Base-by-base conservation (phyloP, 2,329 filamentous ascomycete genomes). In the Verticillium dahliae region DNA sequence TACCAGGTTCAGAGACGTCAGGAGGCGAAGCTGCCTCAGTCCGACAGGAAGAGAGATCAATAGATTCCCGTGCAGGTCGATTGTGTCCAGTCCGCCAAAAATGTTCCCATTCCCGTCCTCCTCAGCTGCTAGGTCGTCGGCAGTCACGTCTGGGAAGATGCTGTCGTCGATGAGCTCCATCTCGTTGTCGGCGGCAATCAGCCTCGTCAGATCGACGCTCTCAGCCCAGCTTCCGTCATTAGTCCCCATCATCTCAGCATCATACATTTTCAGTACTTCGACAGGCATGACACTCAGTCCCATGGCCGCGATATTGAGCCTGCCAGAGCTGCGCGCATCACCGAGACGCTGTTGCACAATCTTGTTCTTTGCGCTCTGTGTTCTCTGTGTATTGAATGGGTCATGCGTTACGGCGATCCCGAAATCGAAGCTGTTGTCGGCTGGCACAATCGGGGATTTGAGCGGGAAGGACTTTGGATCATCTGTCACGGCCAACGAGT, bases 191-290 rank as follows among this genome's bases (percentile, higher is more conserved):
- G 94, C 92, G 6, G 90, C 92, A 65, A 95, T 85, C 58, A 98
- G 87, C 63, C 90, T 87, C 1, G 88, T 90, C 56, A 98, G 77
- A 70, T 98, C 94, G 11, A 98, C 91, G 62, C 90, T 89, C 73
- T 98, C 94, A 1, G 92, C 92, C 95, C 95, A 98, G 38, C 88
- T 86, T 11, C 87, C 84, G 39, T 83, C 85, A 27, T 83, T 78
- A 13, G 79, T 80, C 41, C 88, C 85, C 61, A 87, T 81, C 1
- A 84, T 82, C 60, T 92, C 87, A 18, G 91, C 80, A 68, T 92
- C 90, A 72, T 97, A 98, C 93, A 98, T 98, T 60, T 87, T 86
- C 75, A 96, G 78, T 0, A 98, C 90, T 70, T 96, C 91, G 1
- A 84, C 75, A 0, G 95, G 95, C 3, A 99, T 90, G 62, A 89